These are phyloP conservation scores for Kwoniella shandongensis DNA, from an alignment of 768 basidiomycete species.

Conservation along the genomic window DNA sequence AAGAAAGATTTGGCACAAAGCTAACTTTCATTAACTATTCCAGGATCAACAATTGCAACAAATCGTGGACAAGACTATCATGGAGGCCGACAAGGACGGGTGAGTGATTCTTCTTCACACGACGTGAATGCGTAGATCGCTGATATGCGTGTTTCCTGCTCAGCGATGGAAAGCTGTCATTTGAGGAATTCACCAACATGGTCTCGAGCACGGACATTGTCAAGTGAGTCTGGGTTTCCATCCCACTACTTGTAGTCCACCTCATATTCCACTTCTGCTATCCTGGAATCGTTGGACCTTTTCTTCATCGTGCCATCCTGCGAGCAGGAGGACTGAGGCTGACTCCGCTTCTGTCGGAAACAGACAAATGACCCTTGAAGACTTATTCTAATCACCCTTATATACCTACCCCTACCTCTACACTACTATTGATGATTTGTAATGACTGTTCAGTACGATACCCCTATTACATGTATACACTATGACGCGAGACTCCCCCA, in stretches of 20 bases:
- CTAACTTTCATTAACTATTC: not conserved
- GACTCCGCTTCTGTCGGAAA: not conserved
- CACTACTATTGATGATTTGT: too few species aligned
- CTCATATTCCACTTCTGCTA: too few species aligned
- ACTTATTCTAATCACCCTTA: constrained; percentile 36
- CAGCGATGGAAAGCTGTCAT: constrained; percentile 88
- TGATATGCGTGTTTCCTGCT: not conserved
- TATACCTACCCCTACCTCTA: not conserved
- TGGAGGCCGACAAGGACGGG: constrained; percentile 98
- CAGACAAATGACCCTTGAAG: constrained; percentile 51
- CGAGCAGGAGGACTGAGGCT: not conserved
- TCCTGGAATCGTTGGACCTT: too few species aligned
- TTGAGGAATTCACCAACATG: constrained; percentile 95
- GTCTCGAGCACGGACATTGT: constrained; percentile 98
- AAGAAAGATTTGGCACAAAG: too few species aligned
- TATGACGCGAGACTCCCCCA: too few species aligned
- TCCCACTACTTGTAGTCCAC: not conserved
- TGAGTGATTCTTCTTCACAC: constrained; percentile 32
- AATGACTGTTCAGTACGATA: too few species aligned
- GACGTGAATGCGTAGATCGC: too few species aligned
- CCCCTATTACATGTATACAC: too few species aligned
- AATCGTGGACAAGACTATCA: constrained; percentile 99
- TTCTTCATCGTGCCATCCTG: too few species aligned
- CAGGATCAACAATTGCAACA: constrained; percentile 98
- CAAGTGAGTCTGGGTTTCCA: constrained; percentile 57